phyloP scores from a whole-genome alignment of 2,329 filamentous ascomycete genomes.

The Emmonsia crescens region DNA sequence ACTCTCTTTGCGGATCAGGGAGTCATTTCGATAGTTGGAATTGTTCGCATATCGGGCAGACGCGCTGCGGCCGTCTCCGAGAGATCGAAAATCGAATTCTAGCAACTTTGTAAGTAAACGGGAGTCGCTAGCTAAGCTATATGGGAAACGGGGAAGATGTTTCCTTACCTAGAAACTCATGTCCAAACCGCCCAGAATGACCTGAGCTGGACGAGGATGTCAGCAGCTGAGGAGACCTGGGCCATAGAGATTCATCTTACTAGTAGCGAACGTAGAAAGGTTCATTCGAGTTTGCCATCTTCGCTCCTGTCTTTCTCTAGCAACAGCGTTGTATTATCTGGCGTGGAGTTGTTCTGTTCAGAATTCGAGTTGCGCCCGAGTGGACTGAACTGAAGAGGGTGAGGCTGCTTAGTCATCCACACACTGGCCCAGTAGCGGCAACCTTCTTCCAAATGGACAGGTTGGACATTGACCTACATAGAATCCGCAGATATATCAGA shows the following conservation, averaged over 20 bases:
- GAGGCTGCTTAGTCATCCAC: constrained; percentile 35
- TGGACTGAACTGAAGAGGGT: no score
- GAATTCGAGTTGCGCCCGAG: neutral
- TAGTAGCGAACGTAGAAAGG: constrained; percentile 97
- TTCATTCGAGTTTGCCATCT: constrained; percentile 47
- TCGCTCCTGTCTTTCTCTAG: neutral
- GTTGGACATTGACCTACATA: constrained; percentile 21
- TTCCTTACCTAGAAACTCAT: constrained; percentile 81
- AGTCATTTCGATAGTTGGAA: constrained; percentile 98
- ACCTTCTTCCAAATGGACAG: constrained; percentile 30
- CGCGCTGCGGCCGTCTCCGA: constrained; percentile 86
- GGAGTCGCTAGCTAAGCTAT: constrained; percentile 5
- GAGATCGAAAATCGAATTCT: constrained; percentile 95
- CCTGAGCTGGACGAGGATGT: constrained; percentile 59
- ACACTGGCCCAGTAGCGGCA: constrained; percentile 19
- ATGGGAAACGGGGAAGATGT: neutral
- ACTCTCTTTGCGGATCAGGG: constrained; percentile 99
- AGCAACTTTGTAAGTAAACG: constrained; percentile 15
- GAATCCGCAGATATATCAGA: constrained; percentile 14
- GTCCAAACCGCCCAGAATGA: constrained; percentile 92
- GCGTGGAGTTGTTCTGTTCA: neutral
- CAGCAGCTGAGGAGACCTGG: constrained; percentile 32
- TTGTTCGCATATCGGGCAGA: constrained; percentile 97
- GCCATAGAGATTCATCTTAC: constrained; percentile 45
- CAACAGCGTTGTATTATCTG: neutral